Conservation (phyloP, 352 stramenopile genomes). For the Pythium biforme region DNA sequence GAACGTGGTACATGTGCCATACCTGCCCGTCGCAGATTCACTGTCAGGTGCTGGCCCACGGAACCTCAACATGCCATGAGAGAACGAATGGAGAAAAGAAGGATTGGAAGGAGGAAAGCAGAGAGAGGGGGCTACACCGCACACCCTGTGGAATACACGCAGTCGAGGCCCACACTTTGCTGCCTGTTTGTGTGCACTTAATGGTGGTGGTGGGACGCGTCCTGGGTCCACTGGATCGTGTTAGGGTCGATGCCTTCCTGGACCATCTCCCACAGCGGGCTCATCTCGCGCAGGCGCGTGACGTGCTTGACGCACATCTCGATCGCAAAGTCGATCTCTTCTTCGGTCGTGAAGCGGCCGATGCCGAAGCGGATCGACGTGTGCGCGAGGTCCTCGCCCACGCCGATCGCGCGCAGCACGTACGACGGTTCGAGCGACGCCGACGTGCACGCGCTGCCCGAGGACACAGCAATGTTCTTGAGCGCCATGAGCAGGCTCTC, state of each 20-base stretch:
- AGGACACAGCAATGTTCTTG: slow-evolving; percentile 99
- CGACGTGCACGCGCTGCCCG: slow-evolving; percentile 95
- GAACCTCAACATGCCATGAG: neutral
- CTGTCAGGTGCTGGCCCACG: no score
- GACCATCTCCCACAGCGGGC: slow-evolving; percentile 99
- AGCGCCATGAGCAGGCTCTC: slow-evolving; percentile 99
- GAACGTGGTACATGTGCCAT: neutral
- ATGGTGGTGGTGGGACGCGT: slow-evolving; percentile 79
- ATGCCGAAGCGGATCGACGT: slow-evolving; percentile 98
- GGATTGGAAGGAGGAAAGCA: neutral
- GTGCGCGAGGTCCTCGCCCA: slow-evolving; percentile 99
- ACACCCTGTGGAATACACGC: no score
- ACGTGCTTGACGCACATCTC: slow-evolving; percentile 96
- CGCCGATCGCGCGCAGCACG: slow-evolving; percentile 97
- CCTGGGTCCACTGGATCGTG: slow-evolving; percentile 99
- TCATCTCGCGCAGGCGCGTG: slow-evolving; percentile 97
- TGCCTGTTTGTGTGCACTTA: no score
- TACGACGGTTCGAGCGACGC: slow-evolving; percentile 98
- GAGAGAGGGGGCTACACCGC: neutral
- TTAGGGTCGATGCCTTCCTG: slow-evolving; percentile 99
- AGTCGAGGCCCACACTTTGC: no score
- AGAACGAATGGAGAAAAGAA: no score
- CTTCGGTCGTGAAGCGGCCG: slow-evolving; percentile 97
- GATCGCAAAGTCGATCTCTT: slow-evolving; percentile 97
- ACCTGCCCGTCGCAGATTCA: neutral